These are phyloP conservation scores for Iberis amara DNA, from an alignment of 441 rosid species.

Conservation along the genomic window DNA sequence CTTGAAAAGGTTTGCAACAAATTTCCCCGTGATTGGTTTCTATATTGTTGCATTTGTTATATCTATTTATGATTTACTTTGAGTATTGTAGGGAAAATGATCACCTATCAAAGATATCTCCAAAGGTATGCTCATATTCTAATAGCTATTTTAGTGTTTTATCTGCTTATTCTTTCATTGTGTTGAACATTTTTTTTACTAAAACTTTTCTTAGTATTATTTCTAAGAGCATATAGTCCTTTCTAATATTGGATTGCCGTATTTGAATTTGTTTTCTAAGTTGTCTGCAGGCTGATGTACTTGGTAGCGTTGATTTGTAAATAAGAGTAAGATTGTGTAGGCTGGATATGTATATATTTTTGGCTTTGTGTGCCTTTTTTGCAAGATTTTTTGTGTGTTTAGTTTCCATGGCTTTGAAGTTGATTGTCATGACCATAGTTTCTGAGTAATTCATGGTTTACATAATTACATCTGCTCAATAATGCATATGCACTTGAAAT, in stretches of 20 bases:
- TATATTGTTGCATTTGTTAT: conserved; percentile 12
- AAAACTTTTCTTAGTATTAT: conserved; percentile 3
- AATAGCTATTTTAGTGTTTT: conserved; percentile 2
- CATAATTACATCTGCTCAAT: neutral
- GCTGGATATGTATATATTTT: conserved; percentile 1
- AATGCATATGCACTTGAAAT: conserved; percentile 1
- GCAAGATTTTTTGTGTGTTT: neutral
- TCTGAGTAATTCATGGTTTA: neutral
- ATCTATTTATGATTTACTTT: conserved; percentile 24
- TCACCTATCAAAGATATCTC: conserved; percentile 82
- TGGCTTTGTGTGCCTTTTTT: neutral
- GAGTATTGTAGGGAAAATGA: conserved; percentile 66
- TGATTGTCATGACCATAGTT: conserved; percentile 8
- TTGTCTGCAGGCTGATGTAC: no score
- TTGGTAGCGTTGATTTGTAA: no score
- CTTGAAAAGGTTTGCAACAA: conserved; percentile 57
- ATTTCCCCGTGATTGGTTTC: conserved; percentile 4
- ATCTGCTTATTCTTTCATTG: neutral
- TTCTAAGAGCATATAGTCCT: neutral
- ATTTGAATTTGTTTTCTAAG: no score
- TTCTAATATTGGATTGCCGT: neutral
- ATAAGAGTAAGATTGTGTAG: no score
- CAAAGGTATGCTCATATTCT: conserved; percentile 48
- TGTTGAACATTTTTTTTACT: conserved; percentile 5
- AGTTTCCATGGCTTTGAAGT: conserved; percentile 1